Base-by-base conservation (phyloP, 192 early-diverging fungal genomes). In the Gamsiella multidivaricata region DNA sequence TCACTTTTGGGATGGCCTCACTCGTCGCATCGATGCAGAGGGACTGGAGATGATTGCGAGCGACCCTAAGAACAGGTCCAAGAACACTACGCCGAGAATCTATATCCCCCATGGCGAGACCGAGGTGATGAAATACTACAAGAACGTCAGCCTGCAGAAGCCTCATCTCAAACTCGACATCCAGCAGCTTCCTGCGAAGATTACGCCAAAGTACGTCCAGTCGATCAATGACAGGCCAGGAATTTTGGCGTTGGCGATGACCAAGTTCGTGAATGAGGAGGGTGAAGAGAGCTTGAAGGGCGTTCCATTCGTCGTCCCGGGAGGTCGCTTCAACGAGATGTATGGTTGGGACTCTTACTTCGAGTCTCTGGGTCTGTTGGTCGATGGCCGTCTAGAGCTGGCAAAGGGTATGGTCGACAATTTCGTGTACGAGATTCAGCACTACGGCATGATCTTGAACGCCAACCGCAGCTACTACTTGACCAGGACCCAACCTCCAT, bases 261-360 rank as follows among this genome's bases (percentile, higher is more conserved):
- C 74, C 43, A 81, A 62, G 55, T 61, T 78, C 17, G 42, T 82
- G 34, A 87, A 88, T 47, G 85, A 80, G 43, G 69, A 82, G 25
- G 87, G 85, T 1, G 63, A 83, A 10, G 70, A 82, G 12, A 86
- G 81, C 3, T 80, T 91, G 51, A 80, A 81, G n/a, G 92, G 92
- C 34, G 89, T 96, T 22, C 95, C 95, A 0, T 99, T 99, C 74
- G 94, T 97, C 17, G 97, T 99, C 0, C 98, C 97, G 0, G 98
- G 98, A 15, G 98, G 98, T 18, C 89, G 98, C 11, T 99, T 98
- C 85, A 99, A 98, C 79, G 98, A 99, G 82, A 97, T 96, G 91
- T 99, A 99, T 80, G 97, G 96, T 0, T 99, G 98, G 98, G 98
- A 99, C 80, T 91, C 88, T 52, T 97, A 97, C 80, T 98, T 98